These are phyloP conservation scores for Phytophthora palmivora DNA, from an alignment of 352 stramenopile genomes.

Conservation along the genomic window DNA sequence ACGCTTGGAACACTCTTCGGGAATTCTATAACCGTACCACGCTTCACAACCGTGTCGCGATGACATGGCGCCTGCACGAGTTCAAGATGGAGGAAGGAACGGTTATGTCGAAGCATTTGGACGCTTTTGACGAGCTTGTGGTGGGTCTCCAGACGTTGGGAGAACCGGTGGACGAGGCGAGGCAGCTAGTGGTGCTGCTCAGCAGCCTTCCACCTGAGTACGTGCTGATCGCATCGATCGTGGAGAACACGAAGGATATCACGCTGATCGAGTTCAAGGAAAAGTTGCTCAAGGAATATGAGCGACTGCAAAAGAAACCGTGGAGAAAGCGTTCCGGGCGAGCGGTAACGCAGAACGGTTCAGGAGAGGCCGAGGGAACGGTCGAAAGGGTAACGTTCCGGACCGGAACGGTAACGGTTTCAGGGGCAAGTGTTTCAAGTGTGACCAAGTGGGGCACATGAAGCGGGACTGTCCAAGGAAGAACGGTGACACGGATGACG, in stretches of 20 bases:
- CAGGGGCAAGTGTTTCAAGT: too few species aligned
- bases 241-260: conserved; percentile 22
- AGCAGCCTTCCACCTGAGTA: conserved; percentile 37
- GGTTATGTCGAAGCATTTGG: conserved; percentile 22
- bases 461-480: neutral
- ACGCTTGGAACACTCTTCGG: neutral
- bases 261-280: conserved; percentile 24
- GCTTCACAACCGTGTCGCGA: neutral
- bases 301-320: conserved; percentile 20
- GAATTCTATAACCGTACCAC: conserved; percentile 7
- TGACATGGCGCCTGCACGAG: conserved; percentile 11
- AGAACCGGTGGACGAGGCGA: conserved; percentile 26
- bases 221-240: conserved; percentile 14
- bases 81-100: conserved; percentile 7
- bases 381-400: conserved; percentile 6
- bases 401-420: too few species aligned
- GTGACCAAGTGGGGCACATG: too few species aligned
- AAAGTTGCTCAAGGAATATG: conserved; percentile 24
- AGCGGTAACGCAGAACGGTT: conserved; percentile 6
- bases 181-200: conserved; percentile 36
- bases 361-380: conserved; percentile 3
- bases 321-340: neutral
- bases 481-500: neutral
- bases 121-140: conserved; percentile 36
- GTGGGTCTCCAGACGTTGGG: too few species aligned